These are phyloP conservation scores for Secale cereale DNA, from an alignment of 176 grass and related monocot species.

Conservation along the genomic window DNA sequence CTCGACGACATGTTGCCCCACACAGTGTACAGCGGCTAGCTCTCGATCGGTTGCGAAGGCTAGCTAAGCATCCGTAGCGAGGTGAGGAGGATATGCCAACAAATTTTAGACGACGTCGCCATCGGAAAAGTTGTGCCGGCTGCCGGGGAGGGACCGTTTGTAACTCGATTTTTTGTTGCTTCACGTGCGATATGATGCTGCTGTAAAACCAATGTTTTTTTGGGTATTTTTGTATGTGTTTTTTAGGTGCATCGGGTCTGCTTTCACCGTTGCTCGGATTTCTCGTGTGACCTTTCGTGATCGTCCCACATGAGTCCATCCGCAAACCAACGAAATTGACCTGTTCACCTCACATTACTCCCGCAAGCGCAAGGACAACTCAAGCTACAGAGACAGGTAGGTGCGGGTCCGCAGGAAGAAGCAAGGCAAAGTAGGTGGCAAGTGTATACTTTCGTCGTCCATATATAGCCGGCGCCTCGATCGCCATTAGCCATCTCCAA, in stretches of 20 bases:
- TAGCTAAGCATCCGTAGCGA: background rate
- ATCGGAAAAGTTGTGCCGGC: background rate
- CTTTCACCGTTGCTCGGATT: background rate
- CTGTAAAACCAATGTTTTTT: too few species aligned
- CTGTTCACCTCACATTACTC: conserved; percentile 11
- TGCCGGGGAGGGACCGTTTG: background rate
- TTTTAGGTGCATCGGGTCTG: background rate
- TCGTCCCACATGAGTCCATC: background rate
- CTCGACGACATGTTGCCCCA: background rate
- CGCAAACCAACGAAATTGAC: background rate
- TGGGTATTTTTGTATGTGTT: background rate
- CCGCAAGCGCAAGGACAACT: too few species aligned
- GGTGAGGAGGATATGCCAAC: conserved; percentile 6
- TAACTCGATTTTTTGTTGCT: too few species aligned
- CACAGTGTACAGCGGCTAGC: too few species aligned
- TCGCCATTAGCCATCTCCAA: background rate
- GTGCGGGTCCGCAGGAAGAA: background rate
- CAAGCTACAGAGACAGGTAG: background rate
- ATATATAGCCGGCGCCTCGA: conserved; percentile 22
- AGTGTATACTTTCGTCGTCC: background rate
- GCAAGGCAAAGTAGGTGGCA: background rate
- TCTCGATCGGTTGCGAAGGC: background rate
- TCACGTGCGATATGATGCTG: too few species aligned
- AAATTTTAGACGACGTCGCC: background rate
- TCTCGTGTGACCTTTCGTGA: conserved; percentile 12